Evolutionary conservation across 1,284 basidiomycete species (phyloP).

Genomic region (Tilletia caries): DNA sequence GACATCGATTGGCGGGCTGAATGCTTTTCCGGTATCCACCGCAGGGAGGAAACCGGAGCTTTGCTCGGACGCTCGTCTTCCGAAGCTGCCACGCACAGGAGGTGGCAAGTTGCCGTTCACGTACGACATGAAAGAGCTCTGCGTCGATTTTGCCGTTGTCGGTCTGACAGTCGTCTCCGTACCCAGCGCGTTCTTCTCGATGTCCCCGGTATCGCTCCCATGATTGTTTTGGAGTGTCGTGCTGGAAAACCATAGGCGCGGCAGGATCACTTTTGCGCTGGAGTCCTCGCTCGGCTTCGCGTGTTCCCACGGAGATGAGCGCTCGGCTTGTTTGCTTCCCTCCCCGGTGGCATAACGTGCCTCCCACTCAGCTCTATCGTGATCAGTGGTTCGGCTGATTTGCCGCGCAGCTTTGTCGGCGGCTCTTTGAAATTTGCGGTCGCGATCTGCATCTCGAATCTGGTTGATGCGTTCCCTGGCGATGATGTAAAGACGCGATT

Average conservation of each 20-base stretch:
- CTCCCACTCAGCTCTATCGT: conserved; percentile 81
- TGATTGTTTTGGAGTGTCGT: too few relatives aligned
- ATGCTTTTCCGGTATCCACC: conserved; percentile 1
- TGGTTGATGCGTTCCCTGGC: conserved; percentile 73
- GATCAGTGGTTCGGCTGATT: conserved; percentile 64
- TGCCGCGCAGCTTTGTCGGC: conserved; percentile 71
- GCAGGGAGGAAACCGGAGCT: conserved; percentile 24
- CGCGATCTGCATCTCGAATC: conserved; percentile 72
- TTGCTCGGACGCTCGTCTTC: conserved; percentile 27
- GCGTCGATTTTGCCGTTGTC: conserved; percentile 15
- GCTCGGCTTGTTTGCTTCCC: conserved; percentile 21
- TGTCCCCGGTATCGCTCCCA: too few relatives aligned
- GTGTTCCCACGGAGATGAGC: conserved; percentile 3
- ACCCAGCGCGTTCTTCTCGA: too few relatives aligned
- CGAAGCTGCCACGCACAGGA: conserved; percentile 19
- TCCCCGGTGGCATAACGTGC: conserved; percentile 66
- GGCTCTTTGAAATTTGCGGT: conserved; percentile 67
- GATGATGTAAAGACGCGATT: conserved; percentile 67
- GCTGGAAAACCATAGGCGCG: too few relatives aligned
- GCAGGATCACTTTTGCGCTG: neutral
- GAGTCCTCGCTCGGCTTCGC: neutral
- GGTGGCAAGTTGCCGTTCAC: conserved; percentile 21
- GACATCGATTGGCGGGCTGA: neutral
- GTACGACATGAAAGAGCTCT: conserved; percentile 25
- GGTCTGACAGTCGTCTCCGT: too few relatives aligned